Evolutionary conservation across 352 stramenopile species (phyloP), one percentile per base, ranked within the genome.

Genomic region (Phytophthora megakarya): DNA sequence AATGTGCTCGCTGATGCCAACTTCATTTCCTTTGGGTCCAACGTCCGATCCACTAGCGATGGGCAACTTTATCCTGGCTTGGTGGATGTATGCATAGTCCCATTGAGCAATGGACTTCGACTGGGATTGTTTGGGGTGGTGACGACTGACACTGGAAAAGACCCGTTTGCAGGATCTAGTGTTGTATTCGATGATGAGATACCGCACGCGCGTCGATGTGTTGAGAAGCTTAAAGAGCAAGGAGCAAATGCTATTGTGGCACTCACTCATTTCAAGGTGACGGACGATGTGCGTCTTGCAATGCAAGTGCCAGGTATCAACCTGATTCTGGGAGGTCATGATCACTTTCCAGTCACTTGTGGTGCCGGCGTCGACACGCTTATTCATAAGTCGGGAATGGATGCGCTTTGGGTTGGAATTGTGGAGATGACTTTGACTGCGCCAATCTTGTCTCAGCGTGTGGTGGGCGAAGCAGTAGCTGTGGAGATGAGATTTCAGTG

Each of bases 291-390:
- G 18, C 57, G 67, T 12, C 61, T 96, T 23, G 81, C 80, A 3
- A 75, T 67, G n/a, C 70, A 75, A 21, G 72, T 81, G 3, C 76
- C 80, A 5, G 82, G 81, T 3, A 87, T 94, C n/a, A 64, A 92
- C 39, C 52, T 97, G 16, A 87, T 97, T 13, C 67, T 97, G 15
- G 91, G 91, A n/a, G 89, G 91, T 9, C 91, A 97, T 63, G 91
- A 97, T 65, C 91, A 97, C 56, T 82, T 92, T 25, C 80, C 83
- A 3, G 77, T 92, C 50, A 87, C 88, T 19, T 60, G 79, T 18
- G 80, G 88, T 51, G 63, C 78, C 2, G 49, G 70, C 42, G 44
- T 72, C 37, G 33, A 60, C 13, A 89, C 86, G 3, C 77, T 95
- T 18, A 84, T 96, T 46, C 88, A 93, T 81, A 96, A 96, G 60